Percentiles rank a stretch among this genome's conserved stretches.
Conservation (phyloP, 139 green algal genomes). For the Chlorella sorokiniana region DNA sequence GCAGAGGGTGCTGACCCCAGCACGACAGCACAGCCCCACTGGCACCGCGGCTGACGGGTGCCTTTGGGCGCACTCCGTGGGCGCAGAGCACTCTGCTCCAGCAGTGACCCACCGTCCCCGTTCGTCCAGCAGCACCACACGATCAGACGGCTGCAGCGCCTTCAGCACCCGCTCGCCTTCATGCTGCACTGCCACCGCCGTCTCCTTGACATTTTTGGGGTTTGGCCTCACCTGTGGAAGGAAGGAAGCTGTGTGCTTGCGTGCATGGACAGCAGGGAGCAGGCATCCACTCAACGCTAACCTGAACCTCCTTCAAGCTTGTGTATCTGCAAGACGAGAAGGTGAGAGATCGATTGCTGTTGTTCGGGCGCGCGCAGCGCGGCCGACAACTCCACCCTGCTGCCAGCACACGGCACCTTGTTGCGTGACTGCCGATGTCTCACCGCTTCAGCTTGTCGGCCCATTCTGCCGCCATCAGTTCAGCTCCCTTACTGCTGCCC, state of each 20-base stretch:
- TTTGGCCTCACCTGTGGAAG: constrained; percentile 62
- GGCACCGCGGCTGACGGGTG: no score
- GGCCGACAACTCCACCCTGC: no score
- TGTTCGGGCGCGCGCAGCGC: no score
- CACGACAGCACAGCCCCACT: no score
- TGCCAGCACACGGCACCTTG: no score
- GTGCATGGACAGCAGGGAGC: background rate
- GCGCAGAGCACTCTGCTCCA: no score
- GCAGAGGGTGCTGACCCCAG: no score
- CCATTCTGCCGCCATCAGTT: constrained; percentile 53
- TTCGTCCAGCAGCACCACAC: constrained; percentile 26
- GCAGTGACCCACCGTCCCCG: constrained; percentile 6
- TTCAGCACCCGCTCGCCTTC: constrained; percentile 56
- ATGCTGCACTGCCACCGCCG: constrained; percentile 39
- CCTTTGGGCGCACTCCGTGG: no score
- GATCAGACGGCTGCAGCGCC: constrained; percentile 17
- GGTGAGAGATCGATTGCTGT: no score
- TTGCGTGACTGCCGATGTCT: no score
- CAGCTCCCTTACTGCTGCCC: constrained; percentile 41
- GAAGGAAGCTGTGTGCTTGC: constrained; percentile 33
- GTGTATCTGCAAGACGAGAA: constrained; percentile 29
- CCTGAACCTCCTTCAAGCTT: background rate
- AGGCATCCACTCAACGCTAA: background rate
- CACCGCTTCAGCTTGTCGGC: constrained; percentile 55
- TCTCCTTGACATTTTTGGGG: constrained; percentile 55